Evolutionary conservation across 1,284 basidiomycete species (phyloP).

Genomic region (Athelia psychrophila): DNA sequence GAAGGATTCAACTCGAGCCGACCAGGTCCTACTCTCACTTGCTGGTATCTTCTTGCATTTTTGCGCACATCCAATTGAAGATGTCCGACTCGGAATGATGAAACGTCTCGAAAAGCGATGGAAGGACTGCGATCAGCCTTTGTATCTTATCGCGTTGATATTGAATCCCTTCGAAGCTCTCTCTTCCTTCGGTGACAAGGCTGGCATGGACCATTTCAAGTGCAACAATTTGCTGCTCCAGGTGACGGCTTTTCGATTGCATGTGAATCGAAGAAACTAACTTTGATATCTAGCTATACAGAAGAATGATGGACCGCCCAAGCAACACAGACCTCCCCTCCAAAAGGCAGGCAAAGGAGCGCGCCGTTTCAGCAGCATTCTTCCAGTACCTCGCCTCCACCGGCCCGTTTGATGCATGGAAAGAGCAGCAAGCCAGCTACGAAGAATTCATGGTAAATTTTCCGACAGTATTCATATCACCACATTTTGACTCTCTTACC

Average conservation of each 20-base stretch:
- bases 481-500: neutral
- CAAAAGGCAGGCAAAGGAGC: neutral
- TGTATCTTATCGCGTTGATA: slow-evolving; percentile 6
- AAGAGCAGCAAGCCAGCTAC: neutral
- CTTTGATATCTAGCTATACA: neutral
- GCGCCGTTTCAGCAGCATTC: neutral
- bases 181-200: slow-evolving; percentile 3
- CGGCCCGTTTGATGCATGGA: neutral
- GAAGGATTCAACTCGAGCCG: slow-evolving; percentile 5
- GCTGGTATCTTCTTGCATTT: slow-evolving; percentile 8
- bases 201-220: slow-evolving; percentile 2
- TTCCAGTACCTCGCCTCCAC: neutral
- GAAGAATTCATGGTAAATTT: neutral
- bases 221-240: neutral
- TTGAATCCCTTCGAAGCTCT: slow-evolving; percentile 7
- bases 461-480: neutral
- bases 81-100: slow-evolving; percentile 4
- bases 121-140: slow-evolving; percentile 8
- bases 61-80: neutral
- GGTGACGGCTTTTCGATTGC: neutral
- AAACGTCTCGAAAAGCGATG: slow-evolving; percentile 10
- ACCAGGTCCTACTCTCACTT: slow-evolving; percentile 8
- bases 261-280: neutral
- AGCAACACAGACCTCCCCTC: neutral
- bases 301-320: neutral